These are phyloP conservation scores for Xylariaceae sp. DNA, from an alignment of 2,329 filamentous ascomycete genomes.

Conservation along the genomic window DNA sequence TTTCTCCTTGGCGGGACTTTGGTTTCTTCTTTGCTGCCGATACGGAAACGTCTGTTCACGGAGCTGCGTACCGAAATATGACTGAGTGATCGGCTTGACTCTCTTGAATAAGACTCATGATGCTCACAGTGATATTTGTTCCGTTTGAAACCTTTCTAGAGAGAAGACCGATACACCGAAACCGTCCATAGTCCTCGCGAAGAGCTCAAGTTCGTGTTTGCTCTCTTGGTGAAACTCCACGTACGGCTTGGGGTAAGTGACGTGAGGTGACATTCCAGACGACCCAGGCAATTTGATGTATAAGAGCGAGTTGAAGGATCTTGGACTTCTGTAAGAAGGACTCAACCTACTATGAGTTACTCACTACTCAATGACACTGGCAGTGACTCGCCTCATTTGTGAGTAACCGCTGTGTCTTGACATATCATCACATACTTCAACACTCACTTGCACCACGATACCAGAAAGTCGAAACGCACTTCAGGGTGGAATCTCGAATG, in stretches of 20 bases:
- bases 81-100: background rate
- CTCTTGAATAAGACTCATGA: background rate
- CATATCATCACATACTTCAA: no score
- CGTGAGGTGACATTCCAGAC: background rate
- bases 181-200: no score
- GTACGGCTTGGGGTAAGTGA: background rate
- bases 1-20: background rate
- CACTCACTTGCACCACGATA: no score
- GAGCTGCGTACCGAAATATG: background rate
- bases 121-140: background rate
- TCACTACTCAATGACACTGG: no score
- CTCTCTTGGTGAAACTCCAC: background rate
- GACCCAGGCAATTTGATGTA: background rate
- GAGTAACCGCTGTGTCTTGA: no score
- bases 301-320: no score
- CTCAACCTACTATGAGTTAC: no score
- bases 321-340: background rate
- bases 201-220: no score
- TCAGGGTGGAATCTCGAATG: no score
- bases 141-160: background rate
- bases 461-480: no score
- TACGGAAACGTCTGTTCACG: background rate
- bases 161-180: background rate
- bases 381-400: no score
- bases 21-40: background rate